These are phyloP conservation scores for Xylariaceae sp. DNA, from an alignment of 2,329 filamentous ascomycete genomes.

Conservation along the genomic window DNA sequence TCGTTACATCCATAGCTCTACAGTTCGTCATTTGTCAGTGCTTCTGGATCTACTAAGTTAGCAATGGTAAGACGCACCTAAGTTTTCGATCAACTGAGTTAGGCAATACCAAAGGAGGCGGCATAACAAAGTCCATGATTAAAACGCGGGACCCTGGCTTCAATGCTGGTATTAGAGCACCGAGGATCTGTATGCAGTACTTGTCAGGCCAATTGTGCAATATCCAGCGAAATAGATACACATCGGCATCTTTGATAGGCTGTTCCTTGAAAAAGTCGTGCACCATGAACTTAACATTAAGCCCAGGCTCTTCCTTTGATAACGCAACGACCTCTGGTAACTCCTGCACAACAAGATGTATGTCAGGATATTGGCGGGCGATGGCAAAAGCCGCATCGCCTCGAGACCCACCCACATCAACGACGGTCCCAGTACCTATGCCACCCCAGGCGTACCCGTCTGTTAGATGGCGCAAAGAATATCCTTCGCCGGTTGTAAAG, in stretches of 20 bases:
- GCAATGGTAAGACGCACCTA: conserved; percentile 23
- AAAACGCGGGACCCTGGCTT: conserved; percentile 42
- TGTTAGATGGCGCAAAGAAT: conserved; percentile 3
- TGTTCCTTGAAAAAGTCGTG: conserved; percentile 34
- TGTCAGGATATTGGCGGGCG: conserved; percentile 28
- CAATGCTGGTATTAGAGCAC: conserved; percentile 46
- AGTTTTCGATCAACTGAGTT: conserved; percentile 18
- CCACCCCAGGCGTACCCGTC: conserved; percentile 12
- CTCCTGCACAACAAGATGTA: conserved; percentile 23
- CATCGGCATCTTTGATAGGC: conserved; percentile 39
- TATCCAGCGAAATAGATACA: conserved; percentile 52
- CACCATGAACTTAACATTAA: conserved; percentile 9
- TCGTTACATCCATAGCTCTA: conserved; percentile 22
- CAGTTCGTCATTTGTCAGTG: not conserved
- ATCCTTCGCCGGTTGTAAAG: conserved; percentile 2
- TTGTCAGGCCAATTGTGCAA: conserved; percentile 54
- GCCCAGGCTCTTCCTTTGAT: not conserved
- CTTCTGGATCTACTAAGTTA: conserved; percentile 11
- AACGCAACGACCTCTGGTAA: conserved; percentile 10
- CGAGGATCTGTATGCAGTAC: conserved; percentile 40
- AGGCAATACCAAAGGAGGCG: not conserved
- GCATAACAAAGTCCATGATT: conserved; percentile 24
- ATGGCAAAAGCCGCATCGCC: conserved; percentile 37
- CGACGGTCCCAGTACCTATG: conserved; percentile 11
- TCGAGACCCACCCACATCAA: conserved; percentile 33